Percentiles rank a stretch among this genome's conserved stretches.
Conservation (phyloP, 345 rosid species). For the Durio zibethinus region DNA sequence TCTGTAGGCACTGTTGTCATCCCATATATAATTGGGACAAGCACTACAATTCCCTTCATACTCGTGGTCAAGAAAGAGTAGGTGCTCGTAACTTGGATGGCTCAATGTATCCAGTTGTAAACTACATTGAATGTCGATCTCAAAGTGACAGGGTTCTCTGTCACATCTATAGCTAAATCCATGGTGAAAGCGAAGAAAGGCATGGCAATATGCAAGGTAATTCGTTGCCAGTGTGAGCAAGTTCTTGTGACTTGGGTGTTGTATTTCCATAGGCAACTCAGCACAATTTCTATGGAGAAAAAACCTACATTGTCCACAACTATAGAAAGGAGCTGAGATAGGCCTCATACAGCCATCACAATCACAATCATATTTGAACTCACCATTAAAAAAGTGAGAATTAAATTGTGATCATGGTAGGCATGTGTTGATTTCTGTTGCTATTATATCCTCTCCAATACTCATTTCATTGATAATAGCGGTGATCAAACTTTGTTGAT, state of each 20-base stretch:
- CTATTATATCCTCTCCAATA: neutral
- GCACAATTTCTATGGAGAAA: conserved; percentile 25
- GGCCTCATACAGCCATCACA: conserved; percentile 22
- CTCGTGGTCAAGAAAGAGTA: neutral
- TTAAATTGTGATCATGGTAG: conserved; percentile 14
- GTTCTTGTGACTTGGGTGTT: conserved; percentile 6
- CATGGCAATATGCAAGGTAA: too few species aligned
- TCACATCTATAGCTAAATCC: conserved; percentile 8
- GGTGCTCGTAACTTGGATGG: conserved; percentile 11
- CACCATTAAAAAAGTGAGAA: neutral
- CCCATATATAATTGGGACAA: too few species aligned
- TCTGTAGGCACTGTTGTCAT: neutral
- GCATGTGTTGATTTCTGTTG: conserved; percentile 15
- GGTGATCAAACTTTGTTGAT: neutral
- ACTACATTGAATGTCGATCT: neutral
- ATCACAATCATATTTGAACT: neutral
- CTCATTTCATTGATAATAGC: neutral
- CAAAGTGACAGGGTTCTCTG: neutral
- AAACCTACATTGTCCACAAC: conserved; percentile 18
- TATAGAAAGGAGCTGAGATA: conserved; percentile 13
- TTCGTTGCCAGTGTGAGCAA: neutral
- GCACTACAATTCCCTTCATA: neutral
- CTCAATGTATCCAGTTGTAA: neutral
- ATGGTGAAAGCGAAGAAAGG: too few species aligned
- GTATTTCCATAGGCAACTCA: conserved; percentile 18